phyloP scores from a whole-genome alignment of 768 basidiomycete species.

The Obba rivulosa region DNA sequence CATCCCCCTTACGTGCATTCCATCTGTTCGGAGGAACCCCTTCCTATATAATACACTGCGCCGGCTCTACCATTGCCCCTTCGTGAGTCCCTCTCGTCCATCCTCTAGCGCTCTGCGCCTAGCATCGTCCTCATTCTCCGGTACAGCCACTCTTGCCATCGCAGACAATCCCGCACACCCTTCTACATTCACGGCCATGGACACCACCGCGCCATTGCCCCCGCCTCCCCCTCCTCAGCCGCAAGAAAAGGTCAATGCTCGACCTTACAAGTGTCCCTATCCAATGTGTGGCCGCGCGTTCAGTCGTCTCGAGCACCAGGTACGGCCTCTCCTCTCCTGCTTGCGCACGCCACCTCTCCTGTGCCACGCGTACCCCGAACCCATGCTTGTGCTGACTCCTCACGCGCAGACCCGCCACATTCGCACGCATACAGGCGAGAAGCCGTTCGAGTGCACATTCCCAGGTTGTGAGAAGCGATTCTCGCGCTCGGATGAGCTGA shows the following conservation, averaged over 20 bases:
- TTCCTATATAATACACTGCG: not conserved
- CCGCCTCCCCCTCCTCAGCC: constrained; percentile 17
- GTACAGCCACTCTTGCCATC: constrained; percentile 6
- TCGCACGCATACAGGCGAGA: constrained; percentile 97
- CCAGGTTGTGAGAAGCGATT: constrained; percentile 98
- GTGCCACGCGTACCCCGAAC: not conserved
- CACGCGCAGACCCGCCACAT: constrained; percentile 84
- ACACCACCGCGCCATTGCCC: constrained; percentile 8
- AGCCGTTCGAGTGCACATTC: constrained; percentile 89
- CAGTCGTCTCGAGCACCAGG: constrained; percentile 94
- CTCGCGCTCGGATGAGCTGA: constrained; percentile 97
- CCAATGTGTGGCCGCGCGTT: constrained; percentile 91
- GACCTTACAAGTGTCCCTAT: constrained; percentile 97
- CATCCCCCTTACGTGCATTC: not conserved
- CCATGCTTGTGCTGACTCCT: not conserved
- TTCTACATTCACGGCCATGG: constrained; percentile 9
- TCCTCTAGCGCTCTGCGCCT: not conserved
- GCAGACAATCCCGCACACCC: constrained; percentile 6
- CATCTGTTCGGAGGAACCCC: not conserved
- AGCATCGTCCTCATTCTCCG: constrained; percentile 6
- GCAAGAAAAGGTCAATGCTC: constrained; percentile 38
- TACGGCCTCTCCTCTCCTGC: constrained; percentile 28
- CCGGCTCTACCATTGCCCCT: not conserved
- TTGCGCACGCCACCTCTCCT: not conserved
- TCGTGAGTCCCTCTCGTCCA: not conserved